These are phyloP conservation scores for Miamiensis avidus DNA, from an alignment of 169 alveolate genomes.

Conservation along the genomic window DNA sequence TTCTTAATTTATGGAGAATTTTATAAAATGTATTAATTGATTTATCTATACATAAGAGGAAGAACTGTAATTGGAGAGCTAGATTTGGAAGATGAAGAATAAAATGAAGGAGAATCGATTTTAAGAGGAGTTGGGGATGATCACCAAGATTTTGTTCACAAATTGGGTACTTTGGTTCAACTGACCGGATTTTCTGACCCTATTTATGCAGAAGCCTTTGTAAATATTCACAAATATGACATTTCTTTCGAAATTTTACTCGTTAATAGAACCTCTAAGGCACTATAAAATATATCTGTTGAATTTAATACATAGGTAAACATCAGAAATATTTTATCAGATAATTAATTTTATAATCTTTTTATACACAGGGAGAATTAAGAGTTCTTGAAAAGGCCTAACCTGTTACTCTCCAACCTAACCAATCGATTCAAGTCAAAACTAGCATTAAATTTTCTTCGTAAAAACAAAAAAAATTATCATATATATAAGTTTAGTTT, in stretches of 20 bases:
- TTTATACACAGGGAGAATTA: slow-evolving; percentile 55
- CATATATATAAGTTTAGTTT: no score
- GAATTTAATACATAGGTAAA: slow-evolving; percentile 86
- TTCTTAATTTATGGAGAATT: not conserved
- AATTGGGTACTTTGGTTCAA: slow-evolving; percentile 55
- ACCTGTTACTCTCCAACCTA: slow-evolving; percentile 80
- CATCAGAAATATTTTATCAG: slow-evolving; percentile 10
- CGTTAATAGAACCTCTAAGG: slow-evolving; percentile 85
- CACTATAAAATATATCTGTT: slow-evolving; percentile 91
- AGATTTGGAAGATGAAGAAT: slow-evolving; percentile 48
- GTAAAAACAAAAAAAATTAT: no score
- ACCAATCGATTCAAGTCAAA: slow-evolving; percentile 69
- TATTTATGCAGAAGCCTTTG: slow-evolving; percentile 91
- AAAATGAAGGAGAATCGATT: slow-evolving; percentile 10
- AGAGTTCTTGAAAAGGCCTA: slow-evolving; percentile 85
- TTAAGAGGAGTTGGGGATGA: slow-evolving; percentile 25
- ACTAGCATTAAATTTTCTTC: slow-evolving; percentile 75
- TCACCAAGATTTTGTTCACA: slow-evolving; percentile 33
- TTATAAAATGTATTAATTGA: not conserved
- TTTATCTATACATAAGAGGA: no score
- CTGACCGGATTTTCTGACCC: slow-evolving; percentile 93
- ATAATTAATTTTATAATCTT: no score
- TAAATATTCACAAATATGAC: slow-evolving; percentile 89
- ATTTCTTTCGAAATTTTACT: slow-evolving; percentile 85
- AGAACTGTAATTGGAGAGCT: slow-evolving; percentile 35